Conservation (phyloP, 2,329 filamentous ascomycete species). For the Fusarium concolor region DNA sequence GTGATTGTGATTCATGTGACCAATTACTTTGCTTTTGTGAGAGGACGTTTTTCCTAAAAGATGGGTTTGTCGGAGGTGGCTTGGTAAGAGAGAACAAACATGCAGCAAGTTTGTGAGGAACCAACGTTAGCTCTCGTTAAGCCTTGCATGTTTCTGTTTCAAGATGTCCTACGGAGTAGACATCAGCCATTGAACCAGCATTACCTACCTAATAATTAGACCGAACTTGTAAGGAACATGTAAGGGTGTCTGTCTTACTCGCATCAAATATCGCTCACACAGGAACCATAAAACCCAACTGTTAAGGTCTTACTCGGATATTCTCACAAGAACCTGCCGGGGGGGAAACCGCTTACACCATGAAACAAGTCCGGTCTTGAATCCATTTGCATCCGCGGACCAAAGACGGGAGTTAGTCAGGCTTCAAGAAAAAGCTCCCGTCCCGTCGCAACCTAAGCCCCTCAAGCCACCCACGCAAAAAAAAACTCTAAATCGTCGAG, state of each 20-base stretch:
- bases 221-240: slow-evolving; percentile 13
- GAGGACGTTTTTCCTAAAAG: slow-evolving; percentile 7
- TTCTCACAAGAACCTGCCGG: slow-evolving; percentile 1
- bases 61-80: slow-evolving; percentile 22
- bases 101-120: no score
- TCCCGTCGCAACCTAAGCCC: slow-evolving; percentile 16
- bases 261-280: slow-evolving; percentile 12
- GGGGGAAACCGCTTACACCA: no score
- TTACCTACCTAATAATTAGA: no score
- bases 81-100: slow-evolving; percentile 16
- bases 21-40: slow-evolving; percentile 17
- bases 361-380: slow-evolving; percentile 33
- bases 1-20: slow-evolving; percentile 31
- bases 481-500: slow-evolving; percentile 20
- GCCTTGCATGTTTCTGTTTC: slow-evolving; percentile 14
- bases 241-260: slow-evolving; percentile 14
- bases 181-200: slow-evolving; percentile 24
- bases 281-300: slow-evolving; percentile 9
- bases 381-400: no score
- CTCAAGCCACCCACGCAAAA: slow-evolving; percentile 4
- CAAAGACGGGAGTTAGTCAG: slow-evolving; percentile 29
- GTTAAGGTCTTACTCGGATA: not conserved
- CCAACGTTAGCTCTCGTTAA: no score
- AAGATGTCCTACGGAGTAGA: slow-evolving; percentile 21
- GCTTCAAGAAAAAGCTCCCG: slow-evolving; percentile 24